A percentile compares a stretch with the other conserved stretches of the same genome.
Conservation (phyloP, 768 basidiomycete species). For the Strobilomyces echinocephalus region DNA sequence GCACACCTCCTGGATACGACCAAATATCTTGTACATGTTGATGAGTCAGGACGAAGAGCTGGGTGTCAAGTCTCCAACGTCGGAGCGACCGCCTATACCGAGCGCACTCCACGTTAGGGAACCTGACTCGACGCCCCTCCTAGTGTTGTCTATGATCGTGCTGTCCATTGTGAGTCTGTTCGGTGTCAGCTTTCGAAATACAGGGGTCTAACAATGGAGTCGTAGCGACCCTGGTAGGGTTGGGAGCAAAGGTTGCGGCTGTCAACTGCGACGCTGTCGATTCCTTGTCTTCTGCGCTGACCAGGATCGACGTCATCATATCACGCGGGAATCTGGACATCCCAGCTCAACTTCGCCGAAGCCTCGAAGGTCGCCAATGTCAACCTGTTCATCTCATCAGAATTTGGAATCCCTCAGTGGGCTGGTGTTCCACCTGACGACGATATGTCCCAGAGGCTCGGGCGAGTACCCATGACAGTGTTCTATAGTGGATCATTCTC, state of each 20-base stretch:
- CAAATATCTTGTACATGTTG: slow-evolving; percentile 37
- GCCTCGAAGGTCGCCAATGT: slow-evolving; percentile 2
- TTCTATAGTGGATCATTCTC: background rate
- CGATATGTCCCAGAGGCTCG: background rate
- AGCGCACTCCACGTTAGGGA: slow-evolving; percentile 66
- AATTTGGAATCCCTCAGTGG: background rate
- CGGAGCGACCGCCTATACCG: slow-evolving; percentile 67
- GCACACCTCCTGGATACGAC: slow-evolving; percentile 41
- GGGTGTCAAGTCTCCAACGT: slow-evolving; percentile 26
- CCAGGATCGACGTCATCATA: background rate
- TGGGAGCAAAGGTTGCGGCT: background rate
- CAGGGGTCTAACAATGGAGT: background rate
- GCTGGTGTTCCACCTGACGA: background rate
- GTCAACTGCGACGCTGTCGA: background rate
- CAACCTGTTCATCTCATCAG: background rate
- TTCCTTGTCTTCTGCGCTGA: background rate
- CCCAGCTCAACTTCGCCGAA: slow-evolving; percentile 1
- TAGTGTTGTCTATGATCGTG: slow-evolving; percentile 83
- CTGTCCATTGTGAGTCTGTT: slow-evolving; percentile 72
- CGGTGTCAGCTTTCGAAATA: background rate
- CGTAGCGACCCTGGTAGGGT: background rate
- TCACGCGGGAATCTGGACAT: background rate
- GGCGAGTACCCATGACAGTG: background rate
- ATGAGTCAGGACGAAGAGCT: slow-evolving; percentile 26
- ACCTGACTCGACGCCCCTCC: slow-evolving; percentile 74